Conservation (phyloP, 352 stramenopile species). For the Globisporangium nagaii region DNA sequence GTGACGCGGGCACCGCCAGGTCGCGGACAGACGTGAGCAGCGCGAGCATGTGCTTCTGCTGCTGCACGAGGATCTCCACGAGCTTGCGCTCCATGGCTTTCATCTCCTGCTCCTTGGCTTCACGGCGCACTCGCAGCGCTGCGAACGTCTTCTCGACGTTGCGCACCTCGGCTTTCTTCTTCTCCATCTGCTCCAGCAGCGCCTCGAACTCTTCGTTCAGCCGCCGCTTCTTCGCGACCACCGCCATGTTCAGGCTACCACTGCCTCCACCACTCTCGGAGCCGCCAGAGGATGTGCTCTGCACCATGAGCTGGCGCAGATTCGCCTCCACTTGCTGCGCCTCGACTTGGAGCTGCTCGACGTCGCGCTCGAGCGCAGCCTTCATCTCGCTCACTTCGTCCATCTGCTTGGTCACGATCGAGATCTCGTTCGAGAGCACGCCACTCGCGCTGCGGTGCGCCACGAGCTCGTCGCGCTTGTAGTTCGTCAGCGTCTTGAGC, state of each 20-base stretch:
- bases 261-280: neutral
- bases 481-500: constrained; percentile 67
- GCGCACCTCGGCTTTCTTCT: constrained; percentile 54
- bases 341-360: constrained; percentile 52
- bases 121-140: constrained; percentile 37
- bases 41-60: constrained; percentile 74
- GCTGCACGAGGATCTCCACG: constrained; percentile 78
- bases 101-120: constrained; percentile 79
- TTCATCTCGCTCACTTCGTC: constrained; percentile 71
- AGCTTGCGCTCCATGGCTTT: constrained; percentile 72
- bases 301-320: constrained; percentile 60
- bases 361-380: constrained; percentile 40
- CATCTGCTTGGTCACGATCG: constrained; percentile 67
- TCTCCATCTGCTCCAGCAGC: constrained; percentile 67
- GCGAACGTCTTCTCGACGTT: constrained; percentile 58
- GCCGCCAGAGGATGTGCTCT: constrained; percentile 14
- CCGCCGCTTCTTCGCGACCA: constrained; percentile 69
- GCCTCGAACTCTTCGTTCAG: constrained; percentile 80
- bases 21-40: constrained; percentile 43
- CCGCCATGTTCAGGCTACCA: constrained; percentile 48
- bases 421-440: constrained; percentile 71
- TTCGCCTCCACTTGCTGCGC: constrained; percentile 46
- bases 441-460: constrained; percentile 62
- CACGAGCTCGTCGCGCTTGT: constrained; percentile 79
- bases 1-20: constrained; percentile 10